Conservation (phyloP, 2,329 filamentous ascomycete species). For the Trichoderma cornu-damae region DNA sequence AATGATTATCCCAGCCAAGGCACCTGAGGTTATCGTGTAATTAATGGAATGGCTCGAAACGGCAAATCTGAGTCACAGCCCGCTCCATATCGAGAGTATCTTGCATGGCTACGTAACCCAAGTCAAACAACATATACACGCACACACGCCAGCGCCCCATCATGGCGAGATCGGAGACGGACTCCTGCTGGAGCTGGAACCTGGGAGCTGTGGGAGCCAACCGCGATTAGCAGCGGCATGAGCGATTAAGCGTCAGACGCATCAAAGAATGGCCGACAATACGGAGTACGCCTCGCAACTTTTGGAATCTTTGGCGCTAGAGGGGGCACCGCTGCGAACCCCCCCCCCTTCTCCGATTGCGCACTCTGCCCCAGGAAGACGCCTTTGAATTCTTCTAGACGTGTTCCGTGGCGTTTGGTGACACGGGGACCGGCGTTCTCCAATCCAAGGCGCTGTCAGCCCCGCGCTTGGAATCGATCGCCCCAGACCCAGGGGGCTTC, state of each 20-base stretch:
- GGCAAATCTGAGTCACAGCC: conserved; percentile 5
- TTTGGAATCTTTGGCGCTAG: background rate
- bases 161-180: background rate
- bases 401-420: background rate
- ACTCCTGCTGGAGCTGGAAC: background rate
- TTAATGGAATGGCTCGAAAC: background rate
- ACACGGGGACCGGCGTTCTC: background rate
- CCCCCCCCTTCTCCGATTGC: background rate
- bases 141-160: too few species aligned
- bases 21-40: background rate
- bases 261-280: background rate
- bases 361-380: background rate
- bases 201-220: background rate
- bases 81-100: too few species aligned
- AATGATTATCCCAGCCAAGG: background rate
- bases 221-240: background rate
- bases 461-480: conserved; percentile 7
- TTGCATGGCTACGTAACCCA: too few species aligned
- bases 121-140: background rate
- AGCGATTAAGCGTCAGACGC: conserved; percentile 2
- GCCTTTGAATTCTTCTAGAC: conserved; percentile 8
- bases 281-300: background rate
- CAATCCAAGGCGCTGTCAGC: conserved; percentile 4
- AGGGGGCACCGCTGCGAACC: background rate
- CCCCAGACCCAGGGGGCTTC: background rate